phyloP scores from a whole-genome alignment of 768 basidiomycete genomes.

The Clitopilus hobsonii region DNA sequence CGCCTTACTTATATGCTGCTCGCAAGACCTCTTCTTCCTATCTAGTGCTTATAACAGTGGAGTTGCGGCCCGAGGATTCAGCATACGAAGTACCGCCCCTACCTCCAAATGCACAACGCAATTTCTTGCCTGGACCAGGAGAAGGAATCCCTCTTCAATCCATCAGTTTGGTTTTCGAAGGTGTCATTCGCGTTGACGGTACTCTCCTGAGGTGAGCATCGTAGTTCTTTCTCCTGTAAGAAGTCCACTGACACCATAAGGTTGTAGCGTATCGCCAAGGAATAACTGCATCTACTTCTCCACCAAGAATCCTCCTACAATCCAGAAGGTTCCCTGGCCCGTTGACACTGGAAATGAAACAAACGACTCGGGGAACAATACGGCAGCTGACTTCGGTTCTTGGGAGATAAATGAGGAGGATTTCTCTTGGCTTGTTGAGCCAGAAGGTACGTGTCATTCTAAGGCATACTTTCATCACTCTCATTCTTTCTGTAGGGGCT shows the following conservation, averaged over 20 bases:
- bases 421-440: conserved; percentile 70
- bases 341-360: conserved; percentile 30
- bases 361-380: conserved; percentile 28
- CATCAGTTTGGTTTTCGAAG: conserved; percentile 70
- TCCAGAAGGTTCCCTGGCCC: conserved; percentile 88
- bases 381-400: conserved; percentile 51
- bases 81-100: conserved; percentile 54
- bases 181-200: conserved; percentile 77
- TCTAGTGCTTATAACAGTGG: conserved; percentile 69
- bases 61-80: conserved; percentile 47
- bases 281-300: conserved; percentile 68
- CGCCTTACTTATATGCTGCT: not conserved
- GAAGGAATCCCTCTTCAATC: conserved; percentile 68
- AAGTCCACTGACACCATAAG: not conserved
- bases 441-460: conserved; percentile 60
- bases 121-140: conserved; percentile 77
- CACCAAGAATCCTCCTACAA: conserved; percentile 65
- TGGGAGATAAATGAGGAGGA: conserved; percentile 66
- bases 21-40: conserved; percentile 76
- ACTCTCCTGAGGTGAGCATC: conserved; percentile 56
- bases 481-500: conserved; percentile 38
- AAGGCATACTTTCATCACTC: not conserved
- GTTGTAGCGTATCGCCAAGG: conserved; percentile 67
- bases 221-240: not conserved
- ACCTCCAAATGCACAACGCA: conserved; percentile 52